phyloP scores from a whole-genome alignment of 2,329 filamentous ascomycete species.

The Sporothrix globosa region DNA sequence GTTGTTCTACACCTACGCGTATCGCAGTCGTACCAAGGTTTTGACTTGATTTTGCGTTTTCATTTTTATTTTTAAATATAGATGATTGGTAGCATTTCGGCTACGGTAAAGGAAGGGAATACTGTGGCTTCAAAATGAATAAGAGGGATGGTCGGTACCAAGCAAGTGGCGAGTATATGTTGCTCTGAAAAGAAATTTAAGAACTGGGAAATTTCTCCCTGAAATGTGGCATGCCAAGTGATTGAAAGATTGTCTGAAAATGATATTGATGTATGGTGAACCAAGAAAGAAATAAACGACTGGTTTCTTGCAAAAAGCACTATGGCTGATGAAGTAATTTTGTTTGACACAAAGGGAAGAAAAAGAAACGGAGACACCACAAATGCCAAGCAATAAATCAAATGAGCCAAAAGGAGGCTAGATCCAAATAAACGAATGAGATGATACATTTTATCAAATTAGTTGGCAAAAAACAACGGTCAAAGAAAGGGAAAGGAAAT shows the following conservation, averaged over 20 bases:
- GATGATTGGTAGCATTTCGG: background rate
- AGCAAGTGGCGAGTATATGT: background rate
- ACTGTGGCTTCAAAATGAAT: background rate
- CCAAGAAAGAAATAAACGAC: background rate
- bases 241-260: background rate
- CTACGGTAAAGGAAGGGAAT: background rate
- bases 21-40: no score
- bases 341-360: background rate
- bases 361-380: background rate
- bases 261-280: background rate
- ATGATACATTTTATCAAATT: background rate
- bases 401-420: background rate
- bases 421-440: background rate
- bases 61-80: background rate
- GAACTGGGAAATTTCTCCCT: background rate
- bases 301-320: background rate
- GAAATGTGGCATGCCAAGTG: background rate
- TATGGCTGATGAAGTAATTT: background rate
- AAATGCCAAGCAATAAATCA: background rate
- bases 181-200: background rate
- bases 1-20: no score
- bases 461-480: background rate
- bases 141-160: background rate
- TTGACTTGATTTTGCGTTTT: background rate
- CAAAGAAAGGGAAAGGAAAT: no score